Evolutionary conservation across 495 filamentous ascomycete species (phyloP), one percentile per base, ranked within the genome.

Genomic region (Symbiotaphrina buchneri): DNA sequence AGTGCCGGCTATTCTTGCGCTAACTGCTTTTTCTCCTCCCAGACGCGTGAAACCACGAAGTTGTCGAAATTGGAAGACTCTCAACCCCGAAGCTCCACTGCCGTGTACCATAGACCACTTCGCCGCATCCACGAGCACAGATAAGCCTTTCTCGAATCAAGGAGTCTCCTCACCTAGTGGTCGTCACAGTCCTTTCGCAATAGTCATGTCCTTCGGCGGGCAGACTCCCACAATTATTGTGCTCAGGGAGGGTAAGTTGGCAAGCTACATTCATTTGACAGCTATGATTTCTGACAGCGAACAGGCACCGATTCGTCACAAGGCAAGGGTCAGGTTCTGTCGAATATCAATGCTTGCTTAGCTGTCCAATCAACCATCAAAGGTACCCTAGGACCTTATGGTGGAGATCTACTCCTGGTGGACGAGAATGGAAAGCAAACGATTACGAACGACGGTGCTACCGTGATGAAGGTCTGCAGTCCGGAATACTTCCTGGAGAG

Each of bases 221-320:
- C 87, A 97, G 58, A 82, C 87, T 41, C 87, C 87, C 50, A 97
- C 90, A 38, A 97, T 97, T 49, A 78, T 97, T 48, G 90, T 97
- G 56, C 67, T 97, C 41, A 91, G 87, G 59, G 87, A 97, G 59
- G 84, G 84, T 91, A 42, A 39, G 74, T 61, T 48, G 37, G 44
- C 46, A 45, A 51, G 53, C 15, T 1, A 38, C 36, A 18, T 39
- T 43, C 21, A 43, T 33, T 18, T 13, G 20, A 18, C 10, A 30
- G 17, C 19, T 27, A 23, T 22, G 5, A 18, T 4, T 29, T 35
- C 25, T 18, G 13, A 8, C 28, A 20, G 31, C 32, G 27, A 44
- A 39, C 43, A 93, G 87, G 87, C 40, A 97, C 87, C 54, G 87
- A 97, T 56, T 65, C 82, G 37, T 93, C 87, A 14, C 87, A 97